Base-by-base conservation (phyloP, 2,329 filamentous ascomycete species). In the Fusarium mundagurra region DNA sequence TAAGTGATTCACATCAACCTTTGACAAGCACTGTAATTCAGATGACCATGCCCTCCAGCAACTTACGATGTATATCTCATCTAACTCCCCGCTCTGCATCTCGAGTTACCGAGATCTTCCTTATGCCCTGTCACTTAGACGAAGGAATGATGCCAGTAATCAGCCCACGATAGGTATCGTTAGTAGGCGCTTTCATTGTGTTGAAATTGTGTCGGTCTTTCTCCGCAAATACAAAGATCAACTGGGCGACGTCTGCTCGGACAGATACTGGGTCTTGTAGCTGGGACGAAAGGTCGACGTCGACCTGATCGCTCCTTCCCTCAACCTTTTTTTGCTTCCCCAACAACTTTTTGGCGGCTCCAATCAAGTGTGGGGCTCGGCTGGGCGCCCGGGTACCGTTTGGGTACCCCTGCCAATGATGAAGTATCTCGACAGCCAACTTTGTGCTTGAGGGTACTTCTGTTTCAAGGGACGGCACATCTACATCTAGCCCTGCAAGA, bases 271-370 rank as follows among this genome's bases (percentile, higher is more conserved):
- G 50, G 53, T 64, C 64, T 67, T 64, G 67, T 61, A 68, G 65
- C 51, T 41, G 51, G 34, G 51, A 31, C 51, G 51, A 55, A 43
- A 36, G 55, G 66, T 67, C 72, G 72, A 75, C 64, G 69, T 73
- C 67, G 72, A 70, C 71, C 67, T 65, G 51, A 41, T 55, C 34
- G 36, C 51, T 55, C 24, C 73, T 55, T 54, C 61, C 41, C 67
- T 77, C 76, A 78, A 78, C 75, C 77, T 73, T 64, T 71, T 71
- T 75, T 71, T 69, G 54, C 55, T 76, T 78, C 78, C 78, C 78
- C 78, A 80, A 80, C 78, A 80, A 80, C 69, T 80, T 79, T 75
- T 73, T 67, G 57, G 64, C 61, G 73, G 64, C 71, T 64, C 76
- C 76, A 78, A 77, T 78, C 72, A 64, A 22, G 18, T 51, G 62